These are phyloP conservation scores for Raddia distichophylla DNA, from an alignment of 176 grass and related monocot genomes.

Conservation along the genomic window DNA sequence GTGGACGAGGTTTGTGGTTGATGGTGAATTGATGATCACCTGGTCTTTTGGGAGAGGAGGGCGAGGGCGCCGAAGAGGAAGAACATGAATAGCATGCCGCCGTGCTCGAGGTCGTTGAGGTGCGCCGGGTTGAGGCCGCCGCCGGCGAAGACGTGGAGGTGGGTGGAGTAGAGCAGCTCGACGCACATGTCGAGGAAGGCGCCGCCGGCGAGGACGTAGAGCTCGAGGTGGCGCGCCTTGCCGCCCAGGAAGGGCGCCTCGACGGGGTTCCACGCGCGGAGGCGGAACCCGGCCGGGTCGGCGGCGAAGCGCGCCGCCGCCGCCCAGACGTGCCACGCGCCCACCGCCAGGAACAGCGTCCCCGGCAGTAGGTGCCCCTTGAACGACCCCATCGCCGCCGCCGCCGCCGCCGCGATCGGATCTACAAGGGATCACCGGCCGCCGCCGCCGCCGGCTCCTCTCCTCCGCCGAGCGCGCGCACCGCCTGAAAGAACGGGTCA, in stretches of 20 bases:
- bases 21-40: slow-evolving; percentile 18
- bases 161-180: slow-evolving; percentile 90
- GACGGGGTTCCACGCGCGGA: slow-evolving; percentile 70
- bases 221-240: slow-evolving; percentile 55
- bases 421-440: background rate
- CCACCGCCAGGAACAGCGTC: slow-evolving; percentile 75
- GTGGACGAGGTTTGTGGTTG: too few relatives aligned
- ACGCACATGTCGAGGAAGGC: slow-evolving; percentile 90
- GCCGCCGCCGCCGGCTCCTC: background rate
- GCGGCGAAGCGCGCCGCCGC: slow-evolving; percentile 56
- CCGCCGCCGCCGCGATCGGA: background rate
- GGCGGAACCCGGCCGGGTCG: slow-evolving; percentile 54
- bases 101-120: slow-evolving; percentile 95
- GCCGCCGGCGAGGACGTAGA: slow-evolving; percentile 75
- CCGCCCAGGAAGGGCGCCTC: slow-evolving; percentile 12
- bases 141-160: slow-evolving; percentile 60
- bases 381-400: slow-evolving; percentile 72
- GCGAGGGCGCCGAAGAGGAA: slow-evolving; percentile 75
- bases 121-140: slow-evolving; percentile 69
- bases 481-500: background rate
- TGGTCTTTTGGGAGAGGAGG: slow-evolving; percentile 71
- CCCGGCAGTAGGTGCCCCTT: slow-evolving; percentile 85
- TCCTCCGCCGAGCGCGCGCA: background rate
- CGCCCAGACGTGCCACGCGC: slow-evolving; percentile 74
- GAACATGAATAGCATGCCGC: slow-evolving; percentile 97